Percentiles rank a stretch among this genome's conserved stretches.
These are phyloP conservation scores for Colletotrichum noveboracense DNA, from an alignment of 2,329 filamentous ascomycete genomes.

Conservation along the genomic window DNA sequence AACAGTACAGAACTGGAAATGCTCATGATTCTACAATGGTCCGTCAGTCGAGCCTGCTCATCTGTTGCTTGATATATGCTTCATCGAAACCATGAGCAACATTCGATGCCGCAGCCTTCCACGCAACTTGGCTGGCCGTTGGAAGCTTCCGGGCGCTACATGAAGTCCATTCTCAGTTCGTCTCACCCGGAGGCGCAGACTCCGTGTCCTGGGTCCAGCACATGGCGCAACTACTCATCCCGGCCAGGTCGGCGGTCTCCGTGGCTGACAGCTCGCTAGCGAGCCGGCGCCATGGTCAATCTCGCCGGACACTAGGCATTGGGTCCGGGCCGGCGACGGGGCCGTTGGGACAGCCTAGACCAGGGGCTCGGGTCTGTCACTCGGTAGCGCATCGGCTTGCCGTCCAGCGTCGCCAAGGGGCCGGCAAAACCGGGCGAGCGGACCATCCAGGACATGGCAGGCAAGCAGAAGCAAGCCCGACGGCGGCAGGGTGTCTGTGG, in stretches of 20 bases:
- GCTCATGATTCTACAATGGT: background rate
- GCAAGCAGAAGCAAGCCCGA: background rate
- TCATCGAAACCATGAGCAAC: background rate
- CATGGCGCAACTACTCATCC: background rate
- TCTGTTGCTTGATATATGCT: background rate
- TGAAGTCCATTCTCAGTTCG: background rate
- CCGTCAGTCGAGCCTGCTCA: background rate
- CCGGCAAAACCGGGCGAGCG: background rate
- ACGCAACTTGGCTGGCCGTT: background rate
- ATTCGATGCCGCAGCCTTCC: background rate
- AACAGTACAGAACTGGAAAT: background rate
- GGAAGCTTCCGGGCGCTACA: background rate
- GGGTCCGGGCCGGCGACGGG: background rate
- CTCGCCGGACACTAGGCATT: background rate
- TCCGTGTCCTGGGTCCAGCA: background rate
- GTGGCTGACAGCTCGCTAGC: background rate
- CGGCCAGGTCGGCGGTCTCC: background rate
- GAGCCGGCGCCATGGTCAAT: background rate
- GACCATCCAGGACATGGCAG: background rate
- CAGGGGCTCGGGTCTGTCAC: background rate
- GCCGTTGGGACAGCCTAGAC: background rate
- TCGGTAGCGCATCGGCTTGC: background rate
- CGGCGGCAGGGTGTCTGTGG: slow-evolving; percentile 2
- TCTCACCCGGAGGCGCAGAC: background rate
- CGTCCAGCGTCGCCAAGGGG: background rate